Evolutionary conservation across 78 protist species (phyloP), one percentile per base, ranked within the genome.

Genomic region (Trichosphaerium sp.): DNA sequence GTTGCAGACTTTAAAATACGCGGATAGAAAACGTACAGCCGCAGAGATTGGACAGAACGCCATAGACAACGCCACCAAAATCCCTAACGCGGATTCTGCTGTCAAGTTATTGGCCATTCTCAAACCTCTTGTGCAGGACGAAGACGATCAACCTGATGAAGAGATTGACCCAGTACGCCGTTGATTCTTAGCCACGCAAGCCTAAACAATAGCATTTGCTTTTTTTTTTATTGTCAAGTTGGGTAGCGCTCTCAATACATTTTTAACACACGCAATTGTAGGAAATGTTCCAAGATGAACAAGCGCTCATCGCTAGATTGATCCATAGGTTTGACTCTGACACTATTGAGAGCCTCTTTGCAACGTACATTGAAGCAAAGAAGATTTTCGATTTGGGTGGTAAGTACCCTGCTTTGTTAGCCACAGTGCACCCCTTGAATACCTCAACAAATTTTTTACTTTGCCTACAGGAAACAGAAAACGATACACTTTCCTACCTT

Each of bases 241-340:
- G n/a, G n/a, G n/a, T 65, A 80, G 38, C 21, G 21, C 21, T 47
- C 21, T 21, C 51, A 21, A 21, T 47, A 64, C 21, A 25, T 14
- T 69, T 7, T 59, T 40, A 25, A 5, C 5, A 15, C 11, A 34
- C 34, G 55, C 38, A 28, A 21, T 2, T 5, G 21, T 56, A 65
- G 28, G 89, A 75, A 52, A 89, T 83, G 55, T 78, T 90, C 41
- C 78, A n/a, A 14, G 94, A 60, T 18, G 96, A 91, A 48, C 92
- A 88, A 66, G 56, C 25, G 35, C 65, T 78, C 18, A 85, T 87
- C n/a, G 84, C 92, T 21, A 29, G 72, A 12, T 47, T 78, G 21
- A 35, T 92, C 21, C 92, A 82, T 78, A 38, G 84, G 47, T 41
- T 92, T 44, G 48, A 57, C 49, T 35, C 60, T 28, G 80, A 62